Conservation (phyloP, 331 rosid genomes). For the Saraca asoca region DNA sequence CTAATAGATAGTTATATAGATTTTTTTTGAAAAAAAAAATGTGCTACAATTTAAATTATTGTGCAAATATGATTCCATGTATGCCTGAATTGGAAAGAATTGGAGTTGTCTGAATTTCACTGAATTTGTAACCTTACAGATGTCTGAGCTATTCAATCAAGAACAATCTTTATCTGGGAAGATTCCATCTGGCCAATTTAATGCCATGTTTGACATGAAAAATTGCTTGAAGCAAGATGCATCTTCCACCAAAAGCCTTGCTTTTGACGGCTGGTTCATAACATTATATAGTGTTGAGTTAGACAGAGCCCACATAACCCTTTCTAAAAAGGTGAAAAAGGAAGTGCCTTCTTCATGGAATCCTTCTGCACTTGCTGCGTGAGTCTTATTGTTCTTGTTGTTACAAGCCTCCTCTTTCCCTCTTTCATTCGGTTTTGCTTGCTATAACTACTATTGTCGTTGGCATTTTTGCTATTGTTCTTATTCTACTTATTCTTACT, state of each 20-base stretch:
- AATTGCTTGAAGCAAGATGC: slow-evolving; percentile 70
- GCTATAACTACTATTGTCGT: neutral
- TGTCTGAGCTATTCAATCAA: slow-evolving; percentile 62
- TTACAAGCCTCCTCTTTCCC: neutral
- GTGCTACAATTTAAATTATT: no score
- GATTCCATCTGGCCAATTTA: slow-evolving; percentile 64
- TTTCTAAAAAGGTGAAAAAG: slow-evolving; percentile 46
- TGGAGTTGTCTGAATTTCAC: neutral
- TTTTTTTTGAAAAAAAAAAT: neutral
- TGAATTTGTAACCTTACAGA: slow-evolving; percentile 39
- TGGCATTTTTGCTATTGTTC: neutral
- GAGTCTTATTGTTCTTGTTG: slow-evolving; percentile 26
- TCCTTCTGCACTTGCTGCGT: slow-evolving; percentile 74
- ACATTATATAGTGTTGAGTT: slow-evolving; percentile 62
- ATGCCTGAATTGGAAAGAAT: neutral
- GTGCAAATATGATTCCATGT: no score
- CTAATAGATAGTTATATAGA: no score
- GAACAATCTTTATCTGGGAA: slow-evolving; percentile 53
- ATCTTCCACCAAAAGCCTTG: slow-evolving; percentile 50
- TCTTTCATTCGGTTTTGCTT: neutral
- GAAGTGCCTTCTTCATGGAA: slow-evolving; percentile 70
- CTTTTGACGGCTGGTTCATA: slow-evolving; percentile 64
- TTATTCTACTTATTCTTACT: neutral
- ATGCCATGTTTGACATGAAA: slow-evolving; percentile 55
- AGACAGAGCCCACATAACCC: slow-evolving; percentile 44